Percentiles rank a stretch among this genome's conserved stretches.
Conservation (phyloP, 768 basidiomycete species). For the Scleroderma bovista region DNA sequence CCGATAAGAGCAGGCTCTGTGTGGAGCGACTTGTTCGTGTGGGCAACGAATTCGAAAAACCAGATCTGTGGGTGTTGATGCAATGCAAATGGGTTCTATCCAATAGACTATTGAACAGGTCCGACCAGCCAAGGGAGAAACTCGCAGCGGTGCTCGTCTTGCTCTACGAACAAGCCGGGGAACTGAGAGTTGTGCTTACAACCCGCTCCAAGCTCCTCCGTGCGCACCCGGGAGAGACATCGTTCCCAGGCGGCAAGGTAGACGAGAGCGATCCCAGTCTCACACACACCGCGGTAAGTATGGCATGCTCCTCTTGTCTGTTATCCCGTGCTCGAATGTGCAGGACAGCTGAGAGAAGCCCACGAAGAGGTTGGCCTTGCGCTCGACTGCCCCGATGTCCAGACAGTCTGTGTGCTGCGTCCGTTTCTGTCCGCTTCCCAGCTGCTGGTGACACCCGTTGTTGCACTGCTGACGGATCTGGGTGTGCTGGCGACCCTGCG, state of each 20-base stretch:
- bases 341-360: constrained; percentile 74
- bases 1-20: constrained; percentile 14
- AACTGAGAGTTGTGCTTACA: constrained; percentile 74
- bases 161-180: constrained; percentile 64
- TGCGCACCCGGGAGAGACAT: constrained; percentile 77
- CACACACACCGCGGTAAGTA: constrained; percentile 68
- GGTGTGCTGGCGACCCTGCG: constrained; percentile 44
- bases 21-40: constrained; percentile 36
- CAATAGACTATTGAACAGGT: constrained; percentile 18
- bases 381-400: constrained; percentile 46
- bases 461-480: constrained; percentile 59
- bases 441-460: constrained; percentile 73
- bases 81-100: background rate
- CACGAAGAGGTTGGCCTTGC: constrained; percentile 79
- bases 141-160: constrained; percentile 77
- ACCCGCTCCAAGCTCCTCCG: constrained; percentile 75
- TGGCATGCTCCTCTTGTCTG: too few relatives aligned
- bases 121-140: constrained; percentile 33
- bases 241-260: constrained; percentile 75
- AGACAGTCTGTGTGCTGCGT: constrained; percentile 54
- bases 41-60: constrained; percentile 26
- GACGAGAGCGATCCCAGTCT: constrained; percentile 62
- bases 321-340: too few relatives aligned
- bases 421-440: constrained; percentile 65
- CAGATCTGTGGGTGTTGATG: constrained; percentile 48